These are phyloP conservation scores for Pleurotus pulmonarius DNA, from an alignment of 768 basidiomycete species.

Conservation along the genomic window DNA sequence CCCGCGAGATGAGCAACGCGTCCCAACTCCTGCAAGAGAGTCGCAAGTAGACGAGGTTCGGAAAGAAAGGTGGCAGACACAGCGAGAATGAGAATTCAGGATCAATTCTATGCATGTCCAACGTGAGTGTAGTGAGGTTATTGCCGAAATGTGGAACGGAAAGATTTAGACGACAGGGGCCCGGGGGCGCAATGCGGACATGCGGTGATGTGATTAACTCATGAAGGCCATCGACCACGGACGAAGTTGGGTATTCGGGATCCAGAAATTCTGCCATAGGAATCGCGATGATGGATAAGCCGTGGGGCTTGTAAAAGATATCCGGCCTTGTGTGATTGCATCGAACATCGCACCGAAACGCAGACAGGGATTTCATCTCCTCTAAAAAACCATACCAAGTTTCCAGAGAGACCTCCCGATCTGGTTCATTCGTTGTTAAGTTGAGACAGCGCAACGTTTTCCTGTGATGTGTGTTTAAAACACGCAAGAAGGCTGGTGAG, in stretches of 20 bases:
- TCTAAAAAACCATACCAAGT: background rate
- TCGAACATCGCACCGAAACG: background rate
- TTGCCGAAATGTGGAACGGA: background rate
- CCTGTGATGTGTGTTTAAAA: background rate
- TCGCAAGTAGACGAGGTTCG: background rate
- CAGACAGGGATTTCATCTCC: background rate
- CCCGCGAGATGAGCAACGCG: background rate
- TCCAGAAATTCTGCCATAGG: background rate
- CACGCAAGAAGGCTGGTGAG: background rate
- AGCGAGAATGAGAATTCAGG: background rate
- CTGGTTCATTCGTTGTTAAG: background rate
- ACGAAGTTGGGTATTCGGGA: background rate
- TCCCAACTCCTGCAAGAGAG: background rate
- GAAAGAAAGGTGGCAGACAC: background rate
- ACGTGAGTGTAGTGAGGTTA: background rate
- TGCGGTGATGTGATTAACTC: background rate
- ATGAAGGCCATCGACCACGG: background rate
- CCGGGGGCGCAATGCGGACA: background rate
- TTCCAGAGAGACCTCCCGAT: background rate
- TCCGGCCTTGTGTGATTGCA: background rate
- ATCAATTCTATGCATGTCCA: background rate
- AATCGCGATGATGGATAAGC: background rate
- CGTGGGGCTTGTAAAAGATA: background rate
- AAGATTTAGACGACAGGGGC: background rate
- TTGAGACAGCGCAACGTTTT: background rate